phyloP scores from a whole-genome alignment of 192 early-diverging fungal genomes.

The Coemansia sp. region DNA sequence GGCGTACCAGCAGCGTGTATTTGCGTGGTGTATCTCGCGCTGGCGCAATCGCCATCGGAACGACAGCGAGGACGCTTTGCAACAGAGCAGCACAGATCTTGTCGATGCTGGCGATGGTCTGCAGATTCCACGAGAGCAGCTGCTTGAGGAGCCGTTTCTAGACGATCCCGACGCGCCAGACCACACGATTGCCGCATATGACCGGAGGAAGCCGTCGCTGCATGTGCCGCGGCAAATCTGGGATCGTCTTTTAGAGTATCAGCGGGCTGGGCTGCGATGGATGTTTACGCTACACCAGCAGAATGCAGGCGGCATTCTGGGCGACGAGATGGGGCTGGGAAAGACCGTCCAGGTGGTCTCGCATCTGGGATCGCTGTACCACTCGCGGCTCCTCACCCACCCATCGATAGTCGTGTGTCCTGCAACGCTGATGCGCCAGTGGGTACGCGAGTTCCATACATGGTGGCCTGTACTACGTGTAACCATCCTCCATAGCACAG shows the following conservation, averaged over 20 bases:
- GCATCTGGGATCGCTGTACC: conserved; percentile 73
- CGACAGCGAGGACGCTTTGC: background rate
- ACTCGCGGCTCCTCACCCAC: conserved; percentile 58
- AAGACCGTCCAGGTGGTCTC: conserved; percentile 90
- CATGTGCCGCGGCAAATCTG: conserved; percentile 79
- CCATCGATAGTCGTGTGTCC: conserved; percentile 66
- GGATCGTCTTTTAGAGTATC: conserved; percentile 80
- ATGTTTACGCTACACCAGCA: conserved; percentile 83
- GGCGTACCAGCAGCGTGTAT: conserved; percentile 46
- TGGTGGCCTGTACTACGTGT: conserved; percentile 89
- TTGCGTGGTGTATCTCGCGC: conserved; percentile 43
- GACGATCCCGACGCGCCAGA: conserved; percentile 26
- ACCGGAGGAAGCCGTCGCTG: conserved; percentile 18
- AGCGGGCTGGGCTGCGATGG: conserved; percentile 80
- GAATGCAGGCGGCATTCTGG: conserved; percentile 83
- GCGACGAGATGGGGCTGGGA: conserved; percentile 94
- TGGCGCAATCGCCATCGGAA: conserved; percentile 15
- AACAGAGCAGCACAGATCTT: too few relatives aligned
- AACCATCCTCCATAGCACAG: conserved; percentile 80
- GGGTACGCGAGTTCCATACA: conserved; percentile 74
- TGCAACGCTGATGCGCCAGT: conserved; percentile 73
- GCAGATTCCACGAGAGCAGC: conserved; percentile 3
- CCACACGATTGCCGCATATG: conserved; percentile 20
- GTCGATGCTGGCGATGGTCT: background rate
- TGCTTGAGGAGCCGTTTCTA: conserved; percentile 34